Evolutionary conservation across 148 eudicot genomes (phyloP).

Genomic region (Nepenthes gracilis): DNA sequence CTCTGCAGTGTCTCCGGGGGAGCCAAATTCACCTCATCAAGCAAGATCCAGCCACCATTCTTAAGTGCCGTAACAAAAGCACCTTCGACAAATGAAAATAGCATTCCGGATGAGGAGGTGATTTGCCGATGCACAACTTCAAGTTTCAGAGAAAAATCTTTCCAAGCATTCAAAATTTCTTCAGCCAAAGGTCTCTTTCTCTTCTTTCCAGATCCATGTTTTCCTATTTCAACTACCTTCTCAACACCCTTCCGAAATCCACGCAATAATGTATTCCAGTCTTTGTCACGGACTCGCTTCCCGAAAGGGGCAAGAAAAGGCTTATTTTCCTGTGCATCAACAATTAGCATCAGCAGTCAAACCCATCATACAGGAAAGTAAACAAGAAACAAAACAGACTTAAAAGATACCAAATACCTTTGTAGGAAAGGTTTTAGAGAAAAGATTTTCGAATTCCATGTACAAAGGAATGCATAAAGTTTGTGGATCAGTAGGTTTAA

Average conservation of each 20-base stretch:
- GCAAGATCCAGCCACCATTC: constrained; percentile 94
- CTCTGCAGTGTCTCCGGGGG: constrained; percentile 95
- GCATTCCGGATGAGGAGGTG: constrained; percentile 63
- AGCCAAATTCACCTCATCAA: constrained; percentile 95
- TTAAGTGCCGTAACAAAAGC: constrained; percentile 82
- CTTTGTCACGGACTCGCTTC: constrained; percentile 33
- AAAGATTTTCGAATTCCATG: constrained; percentile 59
- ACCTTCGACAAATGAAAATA: constrained; percentile 96
- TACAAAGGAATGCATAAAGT: constrained; percentile 71
- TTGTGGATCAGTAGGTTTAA: constrained; percentile 75
- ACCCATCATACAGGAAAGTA: background rate
- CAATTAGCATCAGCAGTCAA: constrained; percentile 6
- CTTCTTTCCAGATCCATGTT: constrained; percentile 39
- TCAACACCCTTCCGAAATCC: constrained; percentile 38
- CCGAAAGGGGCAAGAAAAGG: constrained; percentile 27
- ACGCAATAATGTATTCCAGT: constrained; percentile 53
- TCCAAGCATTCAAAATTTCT: constrained; percentile 44
- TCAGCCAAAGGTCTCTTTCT: constrained; percentile 54
- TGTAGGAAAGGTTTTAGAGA: constrained; percentile 34
- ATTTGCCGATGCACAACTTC: constrained; percentile 54
- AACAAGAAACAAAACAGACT: constrained; percentile 1
- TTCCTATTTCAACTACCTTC: constrained; percentile 24
- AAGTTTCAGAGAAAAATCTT: constrained; percentile 44
- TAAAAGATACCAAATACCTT: constrained; percentile 35
- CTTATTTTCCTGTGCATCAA: constrained; percentile 38